phyloP scores from a whole-genome alignment of 441 rosid species.

The Jatropha podagrica region DNA sequence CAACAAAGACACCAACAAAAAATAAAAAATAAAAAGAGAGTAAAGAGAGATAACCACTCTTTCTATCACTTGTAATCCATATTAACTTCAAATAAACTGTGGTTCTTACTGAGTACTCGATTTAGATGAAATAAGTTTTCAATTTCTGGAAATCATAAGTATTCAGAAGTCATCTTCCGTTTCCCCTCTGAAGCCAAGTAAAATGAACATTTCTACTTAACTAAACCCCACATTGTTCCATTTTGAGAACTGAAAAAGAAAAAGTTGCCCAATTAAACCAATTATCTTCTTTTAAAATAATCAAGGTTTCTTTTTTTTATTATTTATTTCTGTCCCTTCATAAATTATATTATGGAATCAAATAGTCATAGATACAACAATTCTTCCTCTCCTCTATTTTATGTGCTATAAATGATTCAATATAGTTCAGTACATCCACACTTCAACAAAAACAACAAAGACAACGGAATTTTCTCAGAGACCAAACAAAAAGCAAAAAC shows the following conservation, averaged over 20 bases:
- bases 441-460: not conserved
- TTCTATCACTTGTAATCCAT: not conserved
- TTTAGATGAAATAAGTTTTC: not conserved
- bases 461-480: not conserved
- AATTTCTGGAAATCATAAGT: not conserved
- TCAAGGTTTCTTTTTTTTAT: not conserved
- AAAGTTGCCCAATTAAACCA: not conserved
- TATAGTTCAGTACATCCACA: not conserved
- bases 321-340: not conserved
- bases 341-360: not conserved
- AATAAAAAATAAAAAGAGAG: not conserved
- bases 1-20: not conserved
- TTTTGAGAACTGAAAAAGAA: not conserved
- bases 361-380: not conserved
- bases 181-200: not conserved
- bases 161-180: not conserved
- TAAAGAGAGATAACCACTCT: not conserved
- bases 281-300: not conserved
- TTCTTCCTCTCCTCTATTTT: not conserved
- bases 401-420: not conserved
- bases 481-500: not conserved
- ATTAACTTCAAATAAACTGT: not conserved
- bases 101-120: not conserved
- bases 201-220: not conserved
- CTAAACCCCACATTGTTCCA: not conserved